Evolutionary conservation across 345 rosid species (phyloP).

Genomic region (Dipteronia dyeriana): DNA sequence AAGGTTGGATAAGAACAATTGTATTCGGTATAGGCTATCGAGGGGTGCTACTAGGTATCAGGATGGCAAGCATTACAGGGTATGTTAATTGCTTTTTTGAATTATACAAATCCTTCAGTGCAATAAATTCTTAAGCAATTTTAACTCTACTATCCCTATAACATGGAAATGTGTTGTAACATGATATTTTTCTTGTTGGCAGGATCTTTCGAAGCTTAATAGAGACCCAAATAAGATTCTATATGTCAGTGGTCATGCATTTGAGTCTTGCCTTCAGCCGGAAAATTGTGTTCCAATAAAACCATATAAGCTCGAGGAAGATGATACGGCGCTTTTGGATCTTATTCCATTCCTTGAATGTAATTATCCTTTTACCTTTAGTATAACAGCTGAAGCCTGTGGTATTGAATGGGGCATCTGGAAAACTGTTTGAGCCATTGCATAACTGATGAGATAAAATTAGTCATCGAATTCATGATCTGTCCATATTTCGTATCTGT

Average conservation of each 20-base stretch:
- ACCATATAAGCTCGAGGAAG: slow-evolving; percentile 77
- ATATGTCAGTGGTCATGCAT: slow-evolving; percentile 82
- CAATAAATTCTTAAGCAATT: background rate
- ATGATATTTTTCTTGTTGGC: slow-evolving; percentile 27
- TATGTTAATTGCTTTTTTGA: slow-evolving; percentile 30
- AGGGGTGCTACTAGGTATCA: slow-evolving; percentile 87
- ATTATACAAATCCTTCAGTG: background rate
- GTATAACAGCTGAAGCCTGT: background rate
- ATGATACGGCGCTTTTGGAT: slow-evolving; percentile 87
- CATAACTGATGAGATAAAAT: background rate
- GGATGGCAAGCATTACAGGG: slow-evolving; percentile 90
- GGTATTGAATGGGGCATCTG: background rate
- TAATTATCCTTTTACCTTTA: slow-evolving; percentile 32
- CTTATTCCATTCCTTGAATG: slow-evolving; percentile 99
- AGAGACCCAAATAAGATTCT: slow-evolving; percentile 79
- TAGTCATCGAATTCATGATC: background rate
- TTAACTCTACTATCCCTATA: background rate
- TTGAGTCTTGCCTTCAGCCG: slow-evolving; percentile 83
- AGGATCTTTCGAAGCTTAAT: slow-evolving; percentile 98
- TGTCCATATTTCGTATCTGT: background rate
- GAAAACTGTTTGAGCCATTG: background rate
- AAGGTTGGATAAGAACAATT: slow-evolving; percentile 73
- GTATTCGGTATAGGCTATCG: slow-evolving; percentile 66
- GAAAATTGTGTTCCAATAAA: slow-evolving; percentile 81
- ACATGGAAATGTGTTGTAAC: slow-evolving; percentile 11